Conservation (phyloP, 192 early-diverging fungal species). For the Backusella tuberculispora region DNA sequence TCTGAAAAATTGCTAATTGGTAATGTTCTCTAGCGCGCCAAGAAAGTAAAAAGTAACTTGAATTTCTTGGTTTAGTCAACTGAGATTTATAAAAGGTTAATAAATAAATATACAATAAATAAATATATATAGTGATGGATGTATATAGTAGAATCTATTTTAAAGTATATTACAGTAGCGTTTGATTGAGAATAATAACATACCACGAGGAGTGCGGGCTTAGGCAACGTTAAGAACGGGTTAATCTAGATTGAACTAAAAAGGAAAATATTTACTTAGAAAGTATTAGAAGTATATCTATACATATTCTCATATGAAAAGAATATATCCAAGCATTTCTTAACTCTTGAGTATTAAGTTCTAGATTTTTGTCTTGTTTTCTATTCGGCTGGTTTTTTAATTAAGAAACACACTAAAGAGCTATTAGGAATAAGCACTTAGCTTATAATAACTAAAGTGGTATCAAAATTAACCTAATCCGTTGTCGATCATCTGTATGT, state of each 20-base stretch:
- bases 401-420: neutral
- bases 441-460: neutral
- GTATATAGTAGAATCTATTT: too few species aligned
- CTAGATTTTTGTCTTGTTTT: neutral
- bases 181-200: neutral
- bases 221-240: neutral
- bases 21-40: too few species aligned
- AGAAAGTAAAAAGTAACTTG: too few species aligned
- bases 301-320: neutral
- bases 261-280: neutral
- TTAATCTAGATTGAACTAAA: neutral
- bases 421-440: neutral
- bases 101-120: too few species aligned
- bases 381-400: neutral
- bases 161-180: too few species aligned
- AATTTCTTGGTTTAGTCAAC: too few species aligned
- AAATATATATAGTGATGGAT: too few species aligned
- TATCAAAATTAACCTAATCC: slow-evolving; percentile 8
- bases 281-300: neutral
- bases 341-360: neutral
- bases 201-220: neutral
- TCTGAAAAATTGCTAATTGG: too few species aligned
- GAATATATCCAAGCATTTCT: neutral
- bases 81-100: too few species aligned
- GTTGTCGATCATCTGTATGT: neutral